Percentiles rank a stretch among this genome's conserved stretches.
These are phyloP conservation scores for Xylogone sp. DNA, from an alignment of 2,329 filamentous ascomycete species.

Conservation along the genomic window DNA sequence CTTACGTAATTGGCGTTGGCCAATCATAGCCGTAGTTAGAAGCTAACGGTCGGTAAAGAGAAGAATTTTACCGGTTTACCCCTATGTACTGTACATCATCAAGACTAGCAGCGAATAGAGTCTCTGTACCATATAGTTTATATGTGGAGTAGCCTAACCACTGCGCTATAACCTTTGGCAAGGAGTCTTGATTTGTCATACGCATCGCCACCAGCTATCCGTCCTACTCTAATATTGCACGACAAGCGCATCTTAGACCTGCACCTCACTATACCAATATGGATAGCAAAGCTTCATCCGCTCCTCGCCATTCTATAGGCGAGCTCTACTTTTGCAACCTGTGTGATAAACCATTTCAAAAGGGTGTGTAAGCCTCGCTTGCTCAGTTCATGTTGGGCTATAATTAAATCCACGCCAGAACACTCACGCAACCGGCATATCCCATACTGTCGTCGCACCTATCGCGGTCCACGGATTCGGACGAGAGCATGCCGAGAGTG, in stretches of 20 bases:
- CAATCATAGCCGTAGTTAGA: too few relatives aligned
- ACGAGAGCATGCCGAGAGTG: conserved; percentile 17
- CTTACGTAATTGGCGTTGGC: too few relatives aligned
- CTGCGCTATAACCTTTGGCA: too few relatives aligned
- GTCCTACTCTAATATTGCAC: not conserved
- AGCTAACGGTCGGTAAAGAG: too few relatives aligned
- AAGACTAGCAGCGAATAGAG: too few relatives aligned
- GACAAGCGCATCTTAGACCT: not conserved
- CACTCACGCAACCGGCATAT: conserved; percentile 14
- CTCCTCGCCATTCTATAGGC: not conserved
- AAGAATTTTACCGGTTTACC: too few relatives aligned
- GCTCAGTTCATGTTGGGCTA: not conserved
- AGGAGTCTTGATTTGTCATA: not conserved
- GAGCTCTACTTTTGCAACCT: not conserved
- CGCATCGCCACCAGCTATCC: not conserved
- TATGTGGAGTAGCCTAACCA: too few relatives aligned
- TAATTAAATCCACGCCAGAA: conserved; percentile 1
- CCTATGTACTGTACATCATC: too few relatives aligned
- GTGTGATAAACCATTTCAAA: conserved; percentile 4
- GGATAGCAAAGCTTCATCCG: not conserved
- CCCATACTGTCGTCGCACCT: conserved; percentile 16
- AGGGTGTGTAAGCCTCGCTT: conserved; percentile 1
- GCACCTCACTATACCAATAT: not conserved
- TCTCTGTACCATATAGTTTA: too few relatives aligned
- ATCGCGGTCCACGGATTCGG: conserved; percentile 11